Percentiles rank a stretch among this genome's conserved stretches.
Conservation (phyloP, 2,329 filamentous ascomycete genomes). For the Colletotrichum destructivum region DNA sequence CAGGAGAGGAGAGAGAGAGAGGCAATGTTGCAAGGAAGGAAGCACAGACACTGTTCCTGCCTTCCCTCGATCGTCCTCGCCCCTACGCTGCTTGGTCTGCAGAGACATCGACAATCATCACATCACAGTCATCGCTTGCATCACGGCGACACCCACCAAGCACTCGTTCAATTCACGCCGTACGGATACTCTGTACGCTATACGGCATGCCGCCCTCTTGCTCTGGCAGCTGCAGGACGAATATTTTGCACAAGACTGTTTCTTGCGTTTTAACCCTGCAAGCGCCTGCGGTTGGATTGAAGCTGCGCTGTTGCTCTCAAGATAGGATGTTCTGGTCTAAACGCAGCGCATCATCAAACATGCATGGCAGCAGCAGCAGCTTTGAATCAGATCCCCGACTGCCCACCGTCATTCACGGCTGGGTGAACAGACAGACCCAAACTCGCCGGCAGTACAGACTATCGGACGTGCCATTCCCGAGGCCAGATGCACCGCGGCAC, state of each 20-base stretch:
- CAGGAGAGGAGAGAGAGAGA: neutral
- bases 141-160: too few species aligned
- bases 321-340: neutral
- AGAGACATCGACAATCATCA: neutral
- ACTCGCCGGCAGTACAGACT: neutral
- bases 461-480: neutral
- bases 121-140: neutral
- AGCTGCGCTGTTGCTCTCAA: neutral
- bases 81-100: neutral
- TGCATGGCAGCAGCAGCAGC: neutral
- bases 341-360: slow-evolving; percentile 13
- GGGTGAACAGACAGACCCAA: neutral
- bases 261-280: slow-evolving; percentile 19
- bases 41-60: neutral
- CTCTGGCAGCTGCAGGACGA: neutral
- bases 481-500: neutral
- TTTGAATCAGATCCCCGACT: neutral
- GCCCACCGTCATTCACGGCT: neutral
- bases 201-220: neutral
- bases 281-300: neutral
- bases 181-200: neutral
- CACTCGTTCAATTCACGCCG: too few species aligned
- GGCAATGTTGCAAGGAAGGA: neutral
- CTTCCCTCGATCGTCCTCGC: neutral
- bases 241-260: neutral